phyloP scores from a whole-genome alignment of 768 basidiomycete genomes.

The Galerina sulciceps region DNA sequence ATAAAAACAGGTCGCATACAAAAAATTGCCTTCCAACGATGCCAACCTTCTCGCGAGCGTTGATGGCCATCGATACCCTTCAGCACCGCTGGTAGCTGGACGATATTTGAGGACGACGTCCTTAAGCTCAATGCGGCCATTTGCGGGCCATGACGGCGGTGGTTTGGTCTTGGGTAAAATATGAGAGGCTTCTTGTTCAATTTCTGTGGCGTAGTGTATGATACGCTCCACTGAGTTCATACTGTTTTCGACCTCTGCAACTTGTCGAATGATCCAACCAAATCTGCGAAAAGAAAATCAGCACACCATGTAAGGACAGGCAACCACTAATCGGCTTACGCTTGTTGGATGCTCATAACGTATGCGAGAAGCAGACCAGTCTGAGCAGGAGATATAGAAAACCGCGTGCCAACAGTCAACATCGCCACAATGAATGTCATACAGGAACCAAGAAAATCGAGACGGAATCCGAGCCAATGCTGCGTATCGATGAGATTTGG shows the following conservation, averaged over 20 bases:
- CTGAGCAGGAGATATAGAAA: constrained; percentile 75
- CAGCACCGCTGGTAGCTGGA: constrained; percentile 78
- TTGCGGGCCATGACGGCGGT: constrained; percentile 68
- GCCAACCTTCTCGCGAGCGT: constrained; percentile 72
- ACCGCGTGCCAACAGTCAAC: constrained; percentile 72
- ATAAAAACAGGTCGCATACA: neutral
- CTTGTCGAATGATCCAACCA: constrained; percentile 76
- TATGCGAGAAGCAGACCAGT: constrained; percentile 79
- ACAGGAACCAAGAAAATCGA: constrained; percentile 79
- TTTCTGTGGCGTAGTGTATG: constrained; percentile 73
- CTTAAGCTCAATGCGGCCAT: constrained; percentile 74
- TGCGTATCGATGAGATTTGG: constrained; percentile 27
- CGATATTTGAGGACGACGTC: constrained; percentile 81
- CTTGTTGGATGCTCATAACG: constrained; percentile 77
- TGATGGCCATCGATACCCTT: constrained; percentile 75
- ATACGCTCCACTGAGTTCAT: constrained; percentile 90
- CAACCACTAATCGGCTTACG: constrained; percentile 29
- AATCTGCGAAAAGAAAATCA: constrained; percentile 43
- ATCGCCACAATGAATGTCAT: constrained; percentile 79
- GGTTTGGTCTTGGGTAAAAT: constrained; percentile 61
- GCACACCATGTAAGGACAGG: neutral
- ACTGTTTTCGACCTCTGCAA: constrained; percentile 86
- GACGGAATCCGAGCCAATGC: constrained; percentile 83
- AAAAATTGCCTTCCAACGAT: neutral
- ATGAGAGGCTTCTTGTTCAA: constrained; percentile 83